Evolutionary conservation across 2,329 filamentous ascomycete species (phyloP).

Genomic region (Curvularia lunata): DNA sequence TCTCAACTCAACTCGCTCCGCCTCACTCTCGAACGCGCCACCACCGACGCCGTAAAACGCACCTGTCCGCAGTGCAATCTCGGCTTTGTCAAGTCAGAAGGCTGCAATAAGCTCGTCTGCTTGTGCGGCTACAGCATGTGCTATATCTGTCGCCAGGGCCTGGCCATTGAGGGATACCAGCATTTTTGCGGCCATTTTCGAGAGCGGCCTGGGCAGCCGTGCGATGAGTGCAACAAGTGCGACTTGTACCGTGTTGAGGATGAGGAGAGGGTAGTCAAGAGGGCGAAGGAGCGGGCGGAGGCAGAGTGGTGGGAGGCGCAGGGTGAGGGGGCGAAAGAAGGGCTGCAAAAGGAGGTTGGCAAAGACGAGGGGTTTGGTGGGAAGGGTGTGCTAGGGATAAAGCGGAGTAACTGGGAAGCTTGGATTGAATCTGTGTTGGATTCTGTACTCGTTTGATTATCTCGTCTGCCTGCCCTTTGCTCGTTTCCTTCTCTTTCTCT

Average conservation of each 20-base stretch:
- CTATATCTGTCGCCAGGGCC: slow-evolving; percentile 80
- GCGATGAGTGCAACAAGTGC: slow-evolving; percentile 73
- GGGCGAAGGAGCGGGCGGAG: slow-evolving; percentile 54
- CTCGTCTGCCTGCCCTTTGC: too few species aligned
- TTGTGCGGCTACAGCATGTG: slow-evolving; percentile 98
- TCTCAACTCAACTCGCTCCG: slow-evolving; percentile 75
- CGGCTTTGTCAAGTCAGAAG: slow-evolving; percentile 88
- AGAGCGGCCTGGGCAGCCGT: slow-evolving; percentile 75
- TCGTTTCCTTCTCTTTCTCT: background rate
- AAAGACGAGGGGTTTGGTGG: slow-evolving; percentile 16
- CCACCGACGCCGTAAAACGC: slow-evolving; percentile 91
- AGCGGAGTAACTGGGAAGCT: slow-evolving; percentile 25
- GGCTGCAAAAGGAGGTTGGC: slow-evolving; percentile 30
- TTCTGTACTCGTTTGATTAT: slow-evolving; percentile 22
- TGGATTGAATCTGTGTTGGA: slow-evolving; percentile 31
- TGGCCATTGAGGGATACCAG: slow-evolving; percentile 75
- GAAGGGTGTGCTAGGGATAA: slow-evolving; percentile 15
- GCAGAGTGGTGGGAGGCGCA: slow-evolving; percentile 55
- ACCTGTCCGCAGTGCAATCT: slow-evolving; percentile 92
- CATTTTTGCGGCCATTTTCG: slow-evolving; percentile 98
- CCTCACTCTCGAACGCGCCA: slow-evolving; percentile 88
- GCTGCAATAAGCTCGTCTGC: slow-evolving; percentile 97
- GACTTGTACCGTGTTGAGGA: slow-evolving; percentile 59
- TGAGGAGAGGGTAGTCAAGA: slow-evolving; percentile 51
- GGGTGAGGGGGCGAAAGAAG: slow-evolving; percentile 31